phyloP scores from a whole-genome alignment of 1,284 basidiomycete species.

The Hymenochaete sp. region DNA sequence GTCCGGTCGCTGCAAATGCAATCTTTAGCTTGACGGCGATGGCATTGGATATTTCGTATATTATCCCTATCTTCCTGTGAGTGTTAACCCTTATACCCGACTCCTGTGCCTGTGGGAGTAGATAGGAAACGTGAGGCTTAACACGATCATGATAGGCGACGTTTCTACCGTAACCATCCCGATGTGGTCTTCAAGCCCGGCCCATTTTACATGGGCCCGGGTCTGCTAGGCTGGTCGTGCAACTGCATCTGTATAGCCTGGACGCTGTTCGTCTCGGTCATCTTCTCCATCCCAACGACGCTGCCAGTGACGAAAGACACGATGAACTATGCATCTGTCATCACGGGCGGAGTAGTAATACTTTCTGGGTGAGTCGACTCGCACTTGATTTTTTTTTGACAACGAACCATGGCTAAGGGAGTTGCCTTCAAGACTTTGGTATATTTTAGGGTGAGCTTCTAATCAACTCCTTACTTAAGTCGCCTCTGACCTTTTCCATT shows the following conservation, averaged over 20 bases:
- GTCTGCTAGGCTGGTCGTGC: conserved; percentile 52
- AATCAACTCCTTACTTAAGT: not conserved
- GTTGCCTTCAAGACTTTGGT: too few relatives aligned
- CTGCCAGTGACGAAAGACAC: conserved; percentile 60
- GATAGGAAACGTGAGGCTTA: too few relatives aligned
- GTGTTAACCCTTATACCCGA: conserved; percentile 15
- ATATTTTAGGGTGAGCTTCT: too few relatives aligned
- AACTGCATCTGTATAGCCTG: conserved; percentile 63
- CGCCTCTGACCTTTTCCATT: too few relatives aligned
- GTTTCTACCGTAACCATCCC: conserved; percentile 70
- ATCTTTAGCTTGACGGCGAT: conserved; percentile 78
- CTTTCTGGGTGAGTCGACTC: conserved; percentile 29
- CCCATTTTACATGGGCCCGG: conserved; percentile 82
- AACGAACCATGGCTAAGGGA: too few relatives aligned
- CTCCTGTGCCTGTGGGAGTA: not conserved
- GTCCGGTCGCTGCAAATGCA: conserved; percentile 71
- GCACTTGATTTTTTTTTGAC: too few relatives aligned
- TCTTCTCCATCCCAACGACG: conserved; percentile 66
- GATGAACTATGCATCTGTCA: conserved; percentile 70
- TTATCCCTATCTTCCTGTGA: conserved; percentile 61
- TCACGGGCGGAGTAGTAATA: conserved; percentile 31
- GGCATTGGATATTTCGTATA: conserved; percentile 62
- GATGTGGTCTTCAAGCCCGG: conserved; percentile 82
- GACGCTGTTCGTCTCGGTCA: conserved; percentile 60
- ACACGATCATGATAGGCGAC: conserved; percentile 33